Percentiles rank a stretch among this genome's conserved stretches.
phyloP scores from a whole-genome alignment of 2,329 filamentous ascomycete genomes.

The Colletotrichum sp. region DNA sequence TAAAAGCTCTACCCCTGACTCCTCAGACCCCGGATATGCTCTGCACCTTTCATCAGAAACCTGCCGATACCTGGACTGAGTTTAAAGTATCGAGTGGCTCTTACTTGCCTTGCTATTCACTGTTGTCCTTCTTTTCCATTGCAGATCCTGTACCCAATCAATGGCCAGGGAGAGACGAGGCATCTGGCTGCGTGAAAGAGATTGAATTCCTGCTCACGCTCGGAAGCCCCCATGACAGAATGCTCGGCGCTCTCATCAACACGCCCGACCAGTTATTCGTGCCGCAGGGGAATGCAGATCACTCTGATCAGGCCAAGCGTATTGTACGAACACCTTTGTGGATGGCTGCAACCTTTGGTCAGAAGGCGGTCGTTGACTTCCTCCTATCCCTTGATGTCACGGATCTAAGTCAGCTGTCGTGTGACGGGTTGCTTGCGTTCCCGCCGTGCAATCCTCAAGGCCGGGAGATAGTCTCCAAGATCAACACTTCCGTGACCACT shows the following conservation, averaged over 20 bases:
- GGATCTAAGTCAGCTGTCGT: neutral
- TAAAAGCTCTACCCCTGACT: neutral
- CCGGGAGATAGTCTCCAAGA: neutral
- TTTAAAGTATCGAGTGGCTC: neutral
- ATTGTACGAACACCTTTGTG: rapidly evolving
- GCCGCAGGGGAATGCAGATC: neutral
- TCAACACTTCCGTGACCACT: neutral
- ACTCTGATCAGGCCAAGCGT: neutral
- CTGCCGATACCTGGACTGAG: neutral
- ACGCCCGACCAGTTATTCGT: neutral
- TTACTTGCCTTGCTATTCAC: neutral
- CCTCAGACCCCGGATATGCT: neutral
- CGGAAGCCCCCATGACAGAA: neutral
- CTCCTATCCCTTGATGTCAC: neutral
- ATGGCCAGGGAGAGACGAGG: neutral
- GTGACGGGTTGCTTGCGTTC: neutral
- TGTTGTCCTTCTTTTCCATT: neutral
- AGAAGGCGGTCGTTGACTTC: neutral
- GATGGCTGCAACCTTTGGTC: neutral
- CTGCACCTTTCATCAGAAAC: neutral
- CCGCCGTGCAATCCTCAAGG: neutral
- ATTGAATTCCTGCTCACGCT: neutral
- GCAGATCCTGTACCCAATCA: neutral
- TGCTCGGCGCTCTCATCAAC: neutral
- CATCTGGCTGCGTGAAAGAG: neutral